Evolutionary conservation across 1,139 yeast genomes (phyloP).

Genomic region (Blastobotrys persicus): DNA sequence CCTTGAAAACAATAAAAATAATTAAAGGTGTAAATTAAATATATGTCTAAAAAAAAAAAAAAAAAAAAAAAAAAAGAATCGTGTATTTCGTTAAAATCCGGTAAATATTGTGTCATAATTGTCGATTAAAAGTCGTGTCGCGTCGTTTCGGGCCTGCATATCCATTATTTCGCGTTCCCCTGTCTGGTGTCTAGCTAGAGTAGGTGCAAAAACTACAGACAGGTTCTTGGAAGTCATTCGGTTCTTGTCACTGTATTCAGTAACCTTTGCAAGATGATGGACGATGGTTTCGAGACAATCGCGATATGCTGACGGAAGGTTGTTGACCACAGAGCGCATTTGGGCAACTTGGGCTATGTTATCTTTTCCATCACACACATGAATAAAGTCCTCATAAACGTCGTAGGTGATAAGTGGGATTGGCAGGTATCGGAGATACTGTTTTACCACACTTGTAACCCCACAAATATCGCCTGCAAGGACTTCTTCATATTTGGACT

Average conservation of each 20-base stretch:
- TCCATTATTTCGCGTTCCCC: slow-evolving; percentile 86
- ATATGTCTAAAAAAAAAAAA: no score
- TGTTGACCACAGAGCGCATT: slow-evolving; percentile 39
- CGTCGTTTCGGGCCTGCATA: slow-evolving; percentile 77
- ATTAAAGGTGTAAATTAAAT: no score
- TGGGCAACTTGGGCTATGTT: slow-evolving; percentile 36
- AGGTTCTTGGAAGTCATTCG: slow-evolving; percentile 78
- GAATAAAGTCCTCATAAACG: slow-evolving; percentile 64
- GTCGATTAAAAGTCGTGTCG: slow-evolving; percentile 71
- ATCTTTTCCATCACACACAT: slow-evolving; percentile 40
- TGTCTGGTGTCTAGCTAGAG: slow-evolving; percentile 73
- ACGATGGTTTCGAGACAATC: slow-evolving; percentile 55
- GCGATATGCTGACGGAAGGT: slow-evolving; percentile 68
- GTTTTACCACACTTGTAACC: slow-evolving; percentile 78
- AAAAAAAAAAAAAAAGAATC: no score
- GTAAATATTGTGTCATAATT: slow-evolving; percentile 47
- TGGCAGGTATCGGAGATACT: slow-evolving; percentile 81
- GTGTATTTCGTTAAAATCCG: slow-evolving; percentile 1
- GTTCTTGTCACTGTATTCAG: slow-evolving; percentile 33
- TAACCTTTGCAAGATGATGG: slow-evolving; percentile 52
- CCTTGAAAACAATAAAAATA: no score
- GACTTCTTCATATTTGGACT: slow-evolving; percentile 39
- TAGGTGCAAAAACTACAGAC: slow-evolving; percentile 95
- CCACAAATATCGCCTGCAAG: slow-evolving; percentile 77
- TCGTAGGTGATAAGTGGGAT: slow-evolving; percentile 78